Conservation (phyloP, 2,329 filamentous ascomycete species). For the Diaporthe citriasiana region DNA sequence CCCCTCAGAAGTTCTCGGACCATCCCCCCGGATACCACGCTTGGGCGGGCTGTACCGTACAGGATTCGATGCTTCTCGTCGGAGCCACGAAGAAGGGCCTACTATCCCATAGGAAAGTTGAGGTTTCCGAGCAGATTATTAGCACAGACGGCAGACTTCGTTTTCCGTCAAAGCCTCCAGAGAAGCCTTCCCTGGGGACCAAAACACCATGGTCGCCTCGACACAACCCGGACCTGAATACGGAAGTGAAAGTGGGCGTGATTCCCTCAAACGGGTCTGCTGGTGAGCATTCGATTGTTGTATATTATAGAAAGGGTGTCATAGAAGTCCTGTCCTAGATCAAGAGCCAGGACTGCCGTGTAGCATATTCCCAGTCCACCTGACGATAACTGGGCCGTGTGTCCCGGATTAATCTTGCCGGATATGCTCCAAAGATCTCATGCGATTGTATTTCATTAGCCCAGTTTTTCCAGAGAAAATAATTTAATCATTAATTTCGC, state of each 20-base stretch:
- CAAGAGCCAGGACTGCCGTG: too few species aligned
- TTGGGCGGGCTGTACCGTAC: conserved; percentile 1
- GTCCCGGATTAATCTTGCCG: too few species aligned
- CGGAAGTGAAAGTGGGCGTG: conserved; percentile 18
- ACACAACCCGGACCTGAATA: not conserved
- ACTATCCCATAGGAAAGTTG: not conserved
- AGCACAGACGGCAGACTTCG: not conserved
- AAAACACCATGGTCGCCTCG: not conserved
- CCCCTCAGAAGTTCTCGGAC: not conserved
- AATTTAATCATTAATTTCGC: too few species aligned
- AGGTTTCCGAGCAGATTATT: not conserved
- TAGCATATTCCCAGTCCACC: not conserved
- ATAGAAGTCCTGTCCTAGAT: not conserved
- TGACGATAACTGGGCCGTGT: too few species aligned
- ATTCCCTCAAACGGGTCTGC: not conserved
- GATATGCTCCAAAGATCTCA: too few species aligned
- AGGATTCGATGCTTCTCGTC: not conserved
- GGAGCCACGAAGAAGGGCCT: not conserved
- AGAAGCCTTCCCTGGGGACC: not conserved
- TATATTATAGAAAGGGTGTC: not conserved
- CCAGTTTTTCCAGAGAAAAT: too few species aligned
- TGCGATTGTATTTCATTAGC: too few species aligned
- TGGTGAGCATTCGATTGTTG: not conserved
- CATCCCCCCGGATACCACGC: not conserved
- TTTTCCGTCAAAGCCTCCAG: not conserved